These are phyloP conservation scores for Marasmius sp. DNA, from an alignment of 1,284 basidiomycete genomes.

Conservation along the genomic window DNA sequence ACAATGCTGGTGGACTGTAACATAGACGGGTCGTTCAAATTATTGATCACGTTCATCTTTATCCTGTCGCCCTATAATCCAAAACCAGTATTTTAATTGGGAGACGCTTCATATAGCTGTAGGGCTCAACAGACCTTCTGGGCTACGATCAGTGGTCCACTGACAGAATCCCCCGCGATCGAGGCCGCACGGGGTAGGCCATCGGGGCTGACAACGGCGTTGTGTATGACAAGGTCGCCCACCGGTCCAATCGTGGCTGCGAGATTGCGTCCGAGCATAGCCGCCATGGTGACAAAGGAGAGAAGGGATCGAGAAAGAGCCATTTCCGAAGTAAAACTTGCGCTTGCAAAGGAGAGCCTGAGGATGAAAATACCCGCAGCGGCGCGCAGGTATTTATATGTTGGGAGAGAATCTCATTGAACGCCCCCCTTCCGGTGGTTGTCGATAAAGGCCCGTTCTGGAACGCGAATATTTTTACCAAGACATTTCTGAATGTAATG, in stretches of 20 bases:
- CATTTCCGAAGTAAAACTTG: background rate
- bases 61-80: slow-evolving; percentile 20
- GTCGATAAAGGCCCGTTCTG: background rate
- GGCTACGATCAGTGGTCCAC: slow-evolving; percentile 10
- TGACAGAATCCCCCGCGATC: slow-evolving; percentile 5
- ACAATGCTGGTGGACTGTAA: slow-evolving; percentile 27
- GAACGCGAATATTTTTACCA: background rate
- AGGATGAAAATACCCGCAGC: no score
- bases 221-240: slow-evolving; percentile 13
- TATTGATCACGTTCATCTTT: slow-evolving; percentile 27
- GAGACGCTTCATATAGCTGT: no score
- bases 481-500: background rate
- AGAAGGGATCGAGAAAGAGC: background rate
- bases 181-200: slow-evolving; percentile 11
- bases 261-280: slow-evolving; percentile 6
- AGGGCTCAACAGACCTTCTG: slow-evolving; percentile 5
- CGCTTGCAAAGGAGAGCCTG: background rate
- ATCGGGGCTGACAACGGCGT: slow-evolving; percentile 16
- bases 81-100: background rate
- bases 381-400: no score
- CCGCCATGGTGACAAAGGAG: background rate
- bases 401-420: no score
- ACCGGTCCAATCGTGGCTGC: slow-evolving; percentile 8
- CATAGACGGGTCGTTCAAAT: slow-evolving; percentile 25
- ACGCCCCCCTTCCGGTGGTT: no score